Base-by-base conservation (phyloP, 2,329 filamentous ascomycete species). In the Neofusicoccum cordaticola region DNA sequence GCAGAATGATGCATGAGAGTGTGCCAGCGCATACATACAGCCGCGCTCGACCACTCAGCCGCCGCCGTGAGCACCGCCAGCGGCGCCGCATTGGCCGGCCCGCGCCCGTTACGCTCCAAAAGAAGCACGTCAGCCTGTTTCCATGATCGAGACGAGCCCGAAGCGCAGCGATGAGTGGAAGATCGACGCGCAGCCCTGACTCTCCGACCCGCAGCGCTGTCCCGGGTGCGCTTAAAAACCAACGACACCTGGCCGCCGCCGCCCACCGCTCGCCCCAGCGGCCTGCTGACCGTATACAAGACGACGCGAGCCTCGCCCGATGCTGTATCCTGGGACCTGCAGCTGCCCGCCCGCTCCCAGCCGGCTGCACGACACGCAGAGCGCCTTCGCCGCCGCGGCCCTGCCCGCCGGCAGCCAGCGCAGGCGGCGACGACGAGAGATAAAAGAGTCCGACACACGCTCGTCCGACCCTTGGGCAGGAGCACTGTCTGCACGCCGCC, bases 171-270 rank as follows among this genome's bases (percentile, higher is more conserved):
- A 44, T 58, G 53, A 22, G 39, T 45, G 53, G 53, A 45, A 45
- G 56, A 60, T 60, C 56, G 56, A 60, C 56, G n/a, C 27, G 15
- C 31, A 45, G 56, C 56, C 41, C 56, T 60, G 56, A 60, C 56
- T 58, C 53, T 58, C 41, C 39, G 53, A 45, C 53, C 53, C 53
- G 53, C 53, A 58, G 53, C 53, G 56, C 56, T 22, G 41, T 34
- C 37, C 56, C 31, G 56, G 42, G 56, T 60, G 42, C 56, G 56
- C 56, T 60, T 60, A 60, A 60, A 60, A 47, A 15, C 22, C 42
- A 44, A 17, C 56, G 56, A 34, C 41, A 12, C 41, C 56, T 53
- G 17, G 37, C 34, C n/a, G 17, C 42, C 41, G 11, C 27, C 31
- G 56, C 42, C 7, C 7, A 45, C 56, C 52, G 52, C 39, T 13